Evolutionary conservation across 2,329 filamentous ascomycete species (phyloP), one percentile per base, ranked within the genome.

Genomic region (Phialocephala sp.): DNA sequence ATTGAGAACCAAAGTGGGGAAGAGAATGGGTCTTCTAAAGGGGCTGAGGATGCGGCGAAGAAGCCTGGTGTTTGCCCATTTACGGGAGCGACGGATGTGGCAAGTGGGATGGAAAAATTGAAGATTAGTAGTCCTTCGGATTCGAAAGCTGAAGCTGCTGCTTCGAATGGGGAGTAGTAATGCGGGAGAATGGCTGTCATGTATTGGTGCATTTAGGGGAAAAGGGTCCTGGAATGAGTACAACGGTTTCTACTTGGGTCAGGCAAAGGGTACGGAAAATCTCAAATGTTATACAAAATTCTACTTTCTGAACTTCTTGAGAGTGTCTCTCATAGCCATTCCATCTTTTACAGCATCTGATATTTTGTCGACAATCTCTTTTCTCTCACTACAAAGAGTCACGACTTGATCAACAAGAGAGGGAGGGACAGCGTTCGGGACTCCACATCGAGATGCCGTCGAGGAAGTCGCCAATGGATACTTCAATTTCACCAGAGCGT

Each of bases 401-500:
- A 39, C 18, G 14, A 36, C 32, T 57, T 57, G 32, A 4, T 57
- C 35, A 14, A 57, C 55, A 5, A 57, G 36, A 20, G 55, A 22
- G 8, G 35, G 55, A 37, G 55, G 55, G 12, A 57, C 36, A 22
- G 24, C 55, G 9, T 22, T 52, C 47, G 12, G 47, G 47, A 52
- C 47, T 52, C 47, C 47, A 52, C 54, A 57, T 57, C 18, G 32
- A 37, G 52, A 79, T 64, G 9, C 76, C 76, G 0, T 74, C 70
- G 4, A 79, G 73, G 57, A 76, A 78, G 41, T 77, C 77, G 2
- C 77, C 77, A 60, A 68, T 8, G 71, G 71, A 47, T 74, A 65
- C 39, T 74, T 72, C 15, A 79, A 69, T 62, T 76, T 77, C 8
- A 78, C 72, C 12, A 79, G 72, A 32, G 76, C 77, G 68, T 79